A percentile compares a stretch with the other conserved stretches of the same genome.
These are phyloP conservation scores for Ziziphus jujuba DNA, from an alignment of 306 rosid species.

Conservation along the genomic window DNA sequence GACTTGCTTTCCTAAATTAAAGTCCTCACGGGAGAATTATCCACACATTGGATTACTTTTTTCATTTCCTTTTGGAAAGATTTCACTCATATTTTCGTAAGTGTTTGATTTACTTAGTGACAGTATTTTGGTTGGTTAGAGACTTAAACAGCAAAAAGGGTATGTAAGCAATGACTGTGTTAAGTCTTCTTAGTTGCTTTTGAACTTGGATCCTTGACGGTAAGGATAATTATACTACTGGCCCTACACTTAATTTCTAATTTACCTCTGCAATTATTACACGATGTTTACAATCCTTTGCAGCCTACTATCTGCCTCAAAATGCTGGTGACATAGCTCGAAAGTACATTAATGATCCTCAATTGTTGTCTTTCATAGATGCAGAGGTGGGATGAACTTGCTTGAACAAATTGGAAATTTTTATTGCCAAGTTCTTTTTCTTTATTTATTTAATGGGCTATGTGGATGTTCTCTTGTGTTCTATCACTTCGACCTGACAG, in stretches of 20 bases:
- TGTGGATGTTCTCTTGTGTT: constrained; percentile 13
- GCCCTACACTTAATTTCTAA: constrained; percentile 18
- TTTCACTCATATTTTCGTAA: background rate
- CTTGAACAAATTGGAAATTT: constrained; percentile 24
- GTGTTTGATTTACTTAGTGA: too few species aligned
- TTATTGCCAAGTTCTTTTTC: background rate
- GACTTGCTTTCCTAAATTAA: background rate
- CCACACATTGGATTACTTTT: constrained; percentile 8
- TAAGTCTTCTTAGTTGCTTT: background rate
- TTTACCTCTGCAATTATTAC: background rate
- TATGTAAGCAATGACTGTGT: background rate
- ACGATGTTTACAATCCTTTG: constrained; percentile 19
- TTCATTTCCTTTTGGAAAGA: constrained; percentile 3
- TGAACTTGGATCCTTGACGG: background rate
- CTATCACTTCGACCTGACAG: constrained; percentile 8
- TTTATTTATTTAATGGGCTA: constrained; percentile 7
- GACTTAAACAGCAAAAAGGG: constrained; percentile 14
- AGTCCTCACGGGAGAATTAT: constrained; percentile 2
- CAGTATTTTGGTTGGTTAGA: background rate
- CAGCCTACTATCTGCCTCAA: constrained; percentile 95
- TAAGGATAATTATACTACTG: background rate
- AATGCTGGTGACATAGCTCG: constrained; percentile 94
- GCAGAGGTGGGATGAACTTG: constrained; percentile 70
- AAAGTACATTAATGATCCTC: constrained; percentile 75
- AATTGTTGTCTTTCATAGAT: constrained; percentile 85